Percentiles rank a stretch among this genome's conserved stretches.
These are phyloP conservation scores for Hawksworthiomyces lignivorus DNA, from an alignment of 2,329 filamentous ascomycete species.

Conservation along the genomic window DNA sequence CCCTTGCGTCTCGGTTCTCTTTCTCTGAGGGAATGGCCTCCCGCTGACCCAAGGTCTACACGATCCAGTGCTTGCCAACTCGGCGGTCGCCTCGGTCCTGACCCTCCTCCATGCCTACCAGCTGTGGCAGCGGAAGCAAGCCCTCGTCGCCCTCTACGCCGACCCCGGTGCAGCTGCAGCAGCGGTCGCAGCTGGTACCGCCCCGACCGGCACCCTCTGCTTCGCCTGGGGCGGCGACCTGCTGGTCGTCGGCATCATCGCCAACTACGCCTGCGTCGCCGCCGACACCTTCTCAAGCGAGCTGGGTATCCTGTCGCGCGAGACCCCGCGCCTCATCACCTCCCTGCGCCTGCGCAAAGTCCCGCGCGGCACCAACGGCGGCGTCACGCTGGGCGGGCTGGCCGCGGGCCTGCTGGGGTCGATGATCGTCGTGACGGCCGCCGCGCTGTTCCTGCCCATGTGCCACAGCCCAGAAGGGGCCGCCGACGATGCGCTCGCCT, in stretches of 20 bases:
- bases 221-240: slow-evolving; percentile 56
- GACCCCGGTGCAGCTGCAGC: slow-evolving; percentile 9
- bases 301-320: slow-evolving; percentile 78
- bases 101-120: slow-evolving; percentile 53
- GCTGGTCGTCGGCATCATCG: slow-evolving; percentile 57
- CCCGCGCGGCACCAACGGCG: slow-evolving; percentile 87
- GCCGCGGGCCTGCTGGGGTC: slow-evolving; percentile 67
- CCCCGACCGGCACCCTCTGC: slow-evolving; percentile 36
- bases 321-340: slow-evolving; percentile 76
- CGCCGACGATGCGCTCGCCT: neutral
- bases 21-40: slow-evolving; percentile 9
- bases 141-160: slow-evolving; percentile 26
- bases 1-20: neutral
- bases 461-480: slow-evolving; percentile 43
- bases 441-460: slow-evolving; percentile 61
- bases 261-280: slow-evolving; percentile 84
- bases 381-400: slow-evolving; percentile 70
- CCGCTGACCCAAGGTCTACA: slow-evolving; percentile 6
- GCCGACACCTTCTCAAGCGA: slow-evolving; percentile 95
- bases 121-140: slow-evolving; percentile 39
- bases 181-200: neutral
- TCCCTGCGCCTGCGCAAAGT: slow-evolving; percentile 68
- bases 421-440: slow-evolving; percentile 57
- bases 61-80: slow-evolving; percentile 70
- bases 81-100: slow-evolving; percentile 63